Evolutionary conservation across 2,329 filamentous ascomycete species (phyloP).

Genomic region (Trichoderma lentiforme): DNA sequence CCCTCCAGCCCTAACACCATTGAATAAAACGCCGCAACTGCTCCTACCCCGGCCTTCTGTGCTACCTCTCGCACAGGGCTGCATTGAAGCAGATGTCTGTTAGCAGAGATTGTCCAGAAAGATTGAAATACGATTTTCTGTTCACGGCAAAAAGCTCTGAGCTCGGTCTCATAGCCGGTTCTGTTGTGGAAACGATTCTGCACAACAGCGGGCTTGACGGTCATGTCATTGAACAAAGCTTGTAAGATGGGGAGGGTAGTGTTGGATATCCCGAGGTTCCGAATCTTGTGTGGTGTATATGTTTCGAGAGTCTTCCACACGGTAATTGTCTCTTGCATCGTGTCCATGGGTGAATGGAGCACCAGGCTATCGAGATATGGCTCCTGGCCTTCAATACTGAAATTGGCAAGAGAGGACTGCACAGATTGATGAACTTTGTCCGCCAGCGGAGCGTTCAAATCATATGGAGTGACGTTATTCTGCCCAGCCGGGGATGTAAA

Average conservation of each 20-base stretch:
- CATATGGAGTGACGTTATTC: slow-evolving; percentile 59
- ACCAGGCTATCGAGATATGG: slow-evolving; percentile 69
- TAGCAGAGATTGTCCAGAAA: slow-evolving; percentile 54
- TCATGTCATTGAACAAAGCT: slow-evolving; percentile 45
- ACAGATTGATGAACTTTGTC: slow-evolving; percentile 67
- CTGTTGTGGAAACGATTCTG: slow-evolving; percentile 70
- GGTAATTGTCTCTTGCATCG: slow-evolving; percentile 48
- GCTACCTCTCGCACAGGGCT: slow-evolving; percentile 51
- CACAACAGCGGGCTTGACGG: slow-evolving; percentile 53
- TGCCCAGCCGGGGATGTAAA: slow-evolving; percentile 66
- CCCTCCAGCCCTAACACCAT: slow-evolving; percentile 47
- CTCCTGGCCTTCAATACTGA: slow-evolving; percentile 42
- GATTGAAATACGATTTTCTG: slow-evolving; percentile 47
- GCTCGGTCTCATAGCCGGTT: slow-evolving; percentile 56
- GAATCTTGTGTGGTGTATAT: slow-evolving; percentile 63
- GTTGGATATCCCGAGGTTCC: slow-evolving; percentile 73
- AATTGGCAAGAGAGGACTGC: slow-evolving; percentile 61
- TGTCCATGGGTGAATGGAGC: slow-evolving; percentile 59
- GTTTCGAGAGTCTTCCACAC: slow-evolving; percentile 65
- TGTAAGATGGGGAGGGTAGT: slow-evolving; percentile 56
- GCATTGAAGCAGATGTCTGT: slow-evolving; percentile 37
- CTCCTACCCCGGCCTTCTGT: slow-evolving; percentile 33
- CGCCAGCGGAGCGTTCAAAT: slow-evolving; percentile 52
- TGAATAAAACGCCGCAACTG: slow-evolving; percentile 44
- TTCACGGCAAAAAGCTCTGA: slow-evolving; percentile 52